Evolutionary conservation across 2,329 filamentous ascomycete species (phyloP), one percentile per base, ranked within the genome.

Genomic region (Colletotrichum lupini): DNA sequence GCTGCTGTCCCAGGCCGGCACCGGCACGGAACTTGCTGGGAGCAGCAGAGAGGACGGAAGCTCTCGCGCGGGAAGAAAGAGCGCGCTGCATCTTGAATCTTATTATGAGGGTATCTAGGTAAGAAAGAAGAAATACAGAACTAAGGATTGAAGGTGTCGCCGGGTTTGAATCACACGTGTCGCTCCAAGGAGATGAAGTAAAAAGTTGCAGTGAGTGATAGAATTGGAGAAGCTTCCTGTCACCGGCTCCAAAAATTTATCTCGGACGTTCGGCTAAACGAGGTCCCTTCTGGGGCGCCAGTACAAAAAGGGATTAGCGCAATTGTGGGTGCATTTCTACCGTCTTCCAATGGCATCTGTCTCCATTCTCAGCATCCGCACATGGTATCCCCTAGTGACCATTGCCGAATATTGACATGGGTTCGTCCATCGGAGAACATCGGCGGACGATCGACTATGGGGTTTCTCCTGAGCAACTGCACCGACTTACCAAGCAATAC

Each of bases 51-150:
- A 96, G 91, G 88, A 92, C 91, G 78, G 95, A 94, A 83, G 94
- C 92, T 88, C 95, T 90, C 81, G 93, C 88, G 83, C 91, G 89
- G 79, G 94, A 94, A 83, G 94, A 91, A 82, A 99, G 90, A 87
- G 95, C 95, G 86, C 97, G 94, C 91, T 99, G 97, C 97, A 99
- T 99, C 83, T 85, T 94, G 76, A 16, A 68, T 69, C 71, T 73
- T 67, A 76, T 81, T 76, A 80, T 77, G 77, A 70, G 77, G 74
- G 76, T 79, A 70, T 78, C 76, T 77, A 75, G 74, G 76, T 78
- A 76, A 66, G 77, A 79, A 77, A 76, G 79, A 79, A 77, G 77
- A 79, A 80, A 73, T 55, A 73, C 61, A 71, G 75, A 74, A 75
- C 76, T 76, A 78, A 79, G 78, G 77, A 75, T 70, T 75, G 76